A percentile compares a stretch with the other conserved stretches of the same genome.
These are phyloP conservation scores for Macaranga tanarius DNA, from an alignment of 441 rosid species.

Conservation along the genomic window DNA sequence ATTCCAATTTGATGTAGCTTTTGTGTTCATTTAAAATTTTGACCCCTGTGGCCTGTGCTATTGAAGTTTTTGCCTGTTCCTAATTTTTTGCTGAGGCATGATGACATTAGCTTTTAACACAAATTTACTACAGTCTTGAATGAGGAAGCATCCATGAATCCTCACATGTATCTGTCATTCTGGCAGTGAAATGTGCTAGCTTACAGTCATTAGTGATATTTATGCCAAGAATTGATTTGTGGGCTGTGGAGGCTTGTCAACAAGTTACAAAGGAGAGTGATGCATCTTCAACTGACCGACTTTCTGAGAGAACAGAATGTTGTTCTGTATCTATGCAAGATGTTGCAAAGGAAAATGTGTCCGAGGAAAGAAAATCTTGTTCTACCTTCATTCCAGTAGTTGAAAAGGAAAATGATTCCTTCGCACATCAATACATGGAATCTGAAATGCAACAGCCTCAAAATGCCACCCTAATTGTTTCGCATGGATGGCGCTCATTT, in stretches of 20 bases:
- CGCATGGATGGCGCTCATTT: slow-evolving; percentile 84
- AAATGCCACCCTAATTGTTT: slow-evolving; percentile 37
- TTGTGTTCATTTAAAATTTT: not conserved
- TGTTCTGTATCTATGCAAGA: slow-evolving; percentile 26
- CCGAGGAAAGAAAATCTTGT: slow-evolving; percentile 35
- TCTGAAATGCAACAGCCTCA: slow-evolving; percentile 32
- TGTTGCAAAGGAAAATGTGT: slow-evolving; percentile 26
- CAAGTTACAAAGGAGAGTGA: slow-evolving; percentile 37
- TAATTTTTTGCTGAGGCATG: not conserved
- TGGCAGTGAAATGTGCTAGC: slow-evolving; percentile 89
- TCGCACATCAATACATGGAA: slow-evolving; percentile 23
- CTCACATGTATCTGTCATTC: slow-evolving; percentile 32
- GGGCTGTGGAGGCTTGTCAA: slow-evolving; percentile 70
- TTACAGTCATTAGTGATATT: slow-evolving; percentile 60
- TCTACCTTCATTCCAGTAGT: slow-evolving; percentile 22
- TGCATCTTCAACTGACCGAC: slow-evolving; percentile 27
- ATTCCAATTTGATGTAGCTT: not conserved
- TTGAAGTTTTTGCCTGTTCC: not conserved
- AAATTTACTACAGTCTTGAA: not conserved
- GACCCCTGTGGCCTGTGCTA: not conserved
- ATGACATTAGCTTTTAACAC: slow-evolving; percentile 3
- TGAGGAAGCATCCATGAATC: slow-evolving; percentile 11
- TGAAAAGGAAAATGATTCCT: slow-evolving; percentile 27
- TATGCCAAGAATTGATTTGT: slow-evolving; percentile 94
- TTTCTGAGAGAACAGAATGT: slow-evolving; percentile 31